Base-by-base conservation (phyloP, 176 grass and related monocot genomes). In the Carex myosuroides region DNA sequence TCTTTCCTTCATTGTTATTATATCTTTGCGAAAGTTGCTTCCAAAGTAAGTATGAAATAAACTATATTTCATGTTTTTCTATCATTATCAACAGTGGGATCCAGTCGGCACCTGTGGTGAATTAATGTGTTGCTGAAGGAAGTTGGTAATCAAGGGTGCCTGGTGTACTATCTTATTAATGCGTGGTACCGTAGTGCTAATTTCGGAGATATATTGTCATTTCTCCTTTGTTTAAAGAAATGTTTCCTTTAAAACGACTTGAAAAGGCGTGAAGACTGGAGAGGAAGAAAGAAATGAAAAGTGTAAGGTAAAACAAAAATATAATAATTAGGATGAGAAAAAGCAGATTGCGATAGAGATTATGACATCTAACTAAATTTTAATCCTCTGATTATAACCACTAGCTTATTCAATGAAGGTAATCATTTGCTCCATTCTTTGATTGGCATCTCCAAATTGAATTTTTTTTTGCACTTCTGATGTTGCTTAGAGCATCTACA, bases 291-390 rank as follows among this genome's bases (percentile, higher is more conserved):
- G 17, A 69, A 69, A 6, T 69, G 8, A 62, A 62, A 62, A 21
- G 8, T 41, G 30, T 0, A 39, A 41, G 2, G 16, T 0, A 0
- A 39, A 37, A 39, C 37, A 39, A 5, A 59, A 59, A 46, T 10
- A 46, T 46, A 17, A 33, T 16, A 60, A 80, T 33, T 8, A 59
- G 8, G 13, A 67, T 0, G 4, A 64, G 35, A 48, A 63, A 83
- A 63, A 35, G 50, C n/a, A 42, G 18, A 17, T 75, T 3, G 64
- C 39, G 48, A 75, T 42, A 76, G 29, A 11, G 64, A 84, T 56
- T 66, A 35, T 65, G 42, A 70, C 21, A 18, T 84, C 17, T 84
- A 84, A 67, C 62, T 84, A 84, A 56, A 52, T 68, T 83, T 61
- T 54, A 84, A 72, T 55, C 14, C 59, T 22, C 18, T n/a, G 16